Percentiles rank a stretch among this genome's conserved stretches.
Evolutionary conservation across 768 basidiomycete species (phyloP).

Genomic region (Trametes sanguinea): DNA sequence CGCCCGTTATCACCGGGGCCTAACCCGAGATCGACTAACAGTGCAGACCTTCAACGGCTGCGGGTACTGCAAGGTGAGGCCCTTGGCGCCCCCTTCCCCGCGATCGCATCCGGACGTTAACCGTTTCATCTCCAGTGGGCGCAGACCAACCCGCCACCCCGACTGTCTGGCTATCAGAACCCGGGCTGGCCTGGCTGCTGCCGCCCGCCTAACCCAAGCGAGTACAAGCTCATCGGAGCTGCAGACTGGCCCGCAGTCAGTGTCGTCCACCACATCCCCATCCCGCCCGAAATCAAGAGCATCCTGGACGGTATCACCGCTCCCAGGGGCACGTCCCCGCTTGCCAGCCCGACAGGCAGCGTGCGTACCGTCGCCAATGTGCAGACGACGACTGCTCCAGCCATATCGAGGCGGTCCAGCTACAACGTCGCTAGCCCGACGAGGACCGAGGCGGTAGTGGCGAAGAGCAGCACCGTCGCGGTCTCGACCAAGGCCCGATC

Average conservation of each 20-base stretch:
- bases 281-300: conserved; percentile 72
- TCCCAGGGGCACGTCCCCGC: conserved; percentile 34
- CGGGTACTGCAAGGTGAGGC: conserved; percentile 83
- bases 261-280: conserved; percentile 70
- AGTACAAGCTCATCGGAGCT: conserved; percentile 63
- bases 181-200: conserved; percentile 90
- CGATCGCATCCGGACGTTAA: conserved; percentile 8
- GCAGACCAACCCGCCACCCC: conserved; percentile 54
- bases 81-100: conserved; percentile 21
- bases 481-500: conserved; percentile 51
- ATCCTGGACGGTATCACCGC: conserved; percentile 53
- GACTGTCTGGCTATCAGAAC: conserved; percentile 61
- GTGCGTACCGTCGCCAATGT: conserved; percentile 16
- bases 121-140: conserved; percentile 62
- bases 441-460: conserved; percentile 23
- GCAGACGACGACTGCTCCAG: conserved; percentile 24
- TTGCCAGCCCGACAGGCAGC: conserved; percentile 19
- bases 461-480: conserved; percentile 26
- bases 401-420: conserved; percentile 28
- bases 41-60: conserved; percentile 85
- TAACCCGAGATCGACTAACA: conserved; percentile 33
- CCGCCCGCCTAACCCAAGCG: conserved; percentile 63
- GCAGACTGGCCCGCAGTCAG: conserved; percentile 84
- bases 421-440: conserved; percentile 27
- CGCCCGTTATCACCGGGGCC: conserved; percentile 23